Conservation (phyloP, 139 green algal genomes). For the Chlamydomonas sphaeroides region DNA sequence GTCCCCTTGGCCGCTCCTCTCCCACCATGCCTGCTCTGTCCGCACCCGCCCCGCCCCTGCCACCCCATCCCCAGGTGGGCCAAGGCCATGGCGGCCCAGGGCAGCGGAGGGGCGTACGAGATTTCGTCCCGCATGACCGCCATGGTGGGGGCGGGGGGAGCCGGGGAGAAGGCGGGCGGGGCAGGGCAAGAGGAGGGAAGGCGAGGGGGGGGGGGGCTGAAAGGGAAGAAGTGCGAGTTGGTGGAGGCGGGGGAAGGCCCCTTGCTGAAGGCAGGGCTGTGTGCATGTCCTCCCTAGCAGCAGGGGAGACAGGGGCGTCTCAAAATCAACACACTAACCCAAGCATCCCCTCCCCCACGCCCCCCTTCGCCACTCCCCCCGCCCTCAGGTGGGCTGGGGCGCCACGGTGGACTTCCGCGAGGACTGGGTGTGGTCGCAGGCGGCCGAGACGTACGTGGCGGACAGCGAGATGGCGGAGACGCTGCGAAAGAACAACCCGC, state of each 20-base stretch:
- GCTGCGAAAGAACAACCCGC: conserved; percentile 79
- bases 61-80: conserved; percentile 88
- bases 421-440: conserved; percentile 90
- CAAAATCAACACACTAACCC: too few relatives aligned
- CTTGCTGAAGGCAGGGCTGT: too few relatives aligned
- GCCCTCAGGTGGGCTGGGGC: conserved; percentile 83
- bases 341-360: too few relatives aligned
- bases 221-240: too few relatives aligned
- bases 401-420: conserved; percentile 91
- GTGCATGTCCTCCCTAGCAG: too few relatives aligned
- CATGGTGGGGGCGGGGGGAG: conserved; percentile 85
- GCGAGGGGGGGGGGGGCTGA: too few relatives aligned
- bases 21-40: not conserved
- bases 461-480: conserved; percentile 84
- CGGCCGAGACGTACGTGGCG: conserved; percentile 91
- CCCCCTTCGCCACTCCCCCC: not conserved
- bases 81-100: conserved; percentile 88
- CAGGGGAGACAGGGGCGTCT: too few relatives aligned
- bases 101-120: conserved; percentile 96
- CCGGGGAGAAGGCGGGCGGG: too few relatives aligned
- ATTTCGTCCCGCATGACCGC: conserved; percentile 90
- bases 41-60: not conserved
- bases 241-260: too few relatives aligned
- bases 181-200: too few relatives aligned
- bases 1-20: not conserved